Conservation (phyloP, 139 green algal genomes). For the Closterium sp. region DNA sequence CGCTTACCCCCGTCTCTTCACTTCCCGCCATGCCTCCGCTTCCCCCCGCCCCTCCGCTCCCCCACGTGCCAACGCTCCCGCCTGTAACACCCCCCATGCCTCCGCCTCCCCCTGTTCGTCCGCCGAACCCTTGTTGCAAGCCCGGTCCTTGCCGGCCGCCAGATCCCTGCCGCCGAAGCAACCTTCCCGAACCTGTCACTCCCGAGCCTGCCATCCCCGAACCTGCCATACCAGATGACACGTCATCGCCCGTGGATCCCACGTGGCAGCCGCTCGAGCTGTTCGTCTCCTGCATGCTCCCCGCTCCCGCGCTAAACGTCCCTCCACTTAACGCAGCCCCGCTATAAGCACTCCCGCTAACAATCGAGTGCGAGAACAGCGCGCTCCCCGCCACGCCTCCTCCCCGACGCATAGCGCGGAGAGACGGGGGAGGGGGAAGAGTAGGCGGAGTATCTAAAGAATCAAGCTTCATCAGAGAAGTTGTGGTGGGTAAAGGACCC, state of each 20-base stretch:
- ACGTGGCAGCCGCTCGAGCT: neutral
- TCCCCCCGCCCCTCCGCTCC: neutral
- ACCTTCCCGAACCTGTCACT: neutral
- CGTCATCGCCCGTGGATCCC: neutral
- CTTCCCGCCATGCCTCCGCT: no score
- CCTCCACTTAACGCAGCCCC: neutral
- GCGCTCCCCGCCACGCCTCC: neutral
- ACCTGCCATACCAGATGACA: neutral
- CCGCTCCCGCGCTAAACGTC: neutral
- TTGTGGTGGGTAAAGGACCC: neutral
- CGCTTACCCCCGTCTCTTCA: no score
- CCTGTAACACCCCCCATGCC: neutral
- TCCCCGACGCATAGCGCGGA: neutral
- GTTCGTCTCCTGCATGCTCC: neutral
- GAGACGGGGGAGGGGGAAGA: neutral
- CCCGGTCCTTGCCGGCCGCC: neutral
- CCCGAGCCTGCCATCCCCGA: neutral
- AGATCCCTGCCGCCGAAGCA: neutral
- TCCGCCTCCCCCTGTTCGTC: neutral
- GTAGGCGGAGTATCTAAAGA: neutral
- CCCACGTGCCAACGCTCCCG: neutral
- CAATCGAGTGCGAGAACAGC: neutral
- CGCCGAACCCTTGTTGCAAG: neutral
- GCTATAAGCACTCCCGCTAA: neutral
- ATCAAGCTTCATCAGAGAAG: neutral